Base-by-base conservation (phyloP, 768 basidiomycete genomes). In the Pleurotus cornucopiae region DNA sequence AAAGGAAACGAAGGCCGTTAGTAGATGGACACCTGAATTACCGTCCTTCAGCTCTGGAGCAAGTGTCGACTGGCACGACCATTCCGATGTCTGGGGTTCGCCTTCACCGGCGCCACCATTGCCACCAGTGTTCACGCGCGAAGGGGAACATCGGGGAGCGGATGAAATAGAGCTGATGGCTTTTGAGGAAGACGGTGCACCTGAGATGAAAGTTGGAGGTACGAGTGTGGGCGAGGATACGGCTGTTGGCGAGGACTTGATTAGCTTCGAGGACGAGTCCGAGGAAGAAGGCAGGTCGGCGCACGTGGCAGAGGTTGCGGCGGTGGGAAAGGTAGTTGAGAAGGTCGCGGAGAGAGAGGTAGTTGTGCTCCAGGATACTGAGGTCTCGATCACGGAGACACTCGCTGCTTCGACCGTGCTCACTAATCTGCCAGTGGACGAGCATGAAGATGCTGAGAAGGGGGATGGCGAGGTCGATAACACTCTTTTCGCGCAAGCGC, bases 11-110 rank as follows among this genome's bases (percentile, higher is more conserved):
- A 20, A 40, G 38, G 18, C 3, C 14, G n/a, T 41, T 4, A 21
- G 41, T 18, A 21, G 41, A 43, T 53, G 51, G 51, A 41, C 14
- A 23, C 51, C 14, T 11, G 49, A 51, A 16, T 16, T 51, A n/a
- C n/a, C n/a, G n/a, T 41, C 51, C 6, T 53, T 53, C 16, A 39
- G 41, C 6, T 23, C 51, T 23, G 38, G 38, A 11, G 6, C 41
- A 39, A 30, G 18, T 12, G 23, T 13, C 21, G 51, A 40, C 16
- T 53, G 51, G 51, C 39, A 43, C 38, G 51, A 53, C 23, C 51
- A 53, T 53, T 52, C 51, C 12, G 39, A 41, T 40, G 51, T 53
- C 11, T 53, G 51, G 51, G 51, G 39, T 4, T 53, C 20, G 41
- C n/a, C 51, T 18, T 41, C 51, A 1, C 26, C 25, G 34, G 34